phyloP scores from a whole-genome alignment of 305 asterid species.

The Fraxinus baroniana region DNA sequence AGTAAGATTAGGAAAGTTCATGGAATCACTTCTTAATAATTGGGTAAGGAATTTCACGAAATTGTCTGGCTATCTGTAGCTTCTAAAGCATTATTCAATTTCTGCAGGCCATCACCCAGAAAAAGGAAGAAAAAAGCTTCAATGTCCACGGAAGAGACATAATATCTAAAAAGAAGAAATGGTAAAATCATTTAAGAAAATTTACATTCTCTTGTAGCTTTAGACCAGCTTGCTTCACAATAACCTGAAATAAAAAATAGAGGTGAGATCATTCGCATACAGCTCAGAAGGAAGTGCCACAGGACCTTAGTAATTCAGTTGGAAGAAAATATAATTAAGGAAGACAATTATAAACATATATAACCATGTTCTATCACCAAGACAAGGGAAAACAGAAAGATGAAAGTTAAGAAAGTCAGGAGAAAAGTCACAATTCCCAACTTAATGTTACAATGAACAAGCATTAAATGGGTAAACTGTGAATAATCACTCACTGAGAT shows the following conservation, averaged over 20 bases:
- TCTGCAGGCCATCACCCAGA: constrained; percentile 2
- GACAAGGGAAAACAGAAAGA: constrained; percentile 4
- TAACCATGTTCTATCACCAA: neutral
- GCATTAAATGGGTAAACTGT: constrained; percentile 20
- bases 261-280: constrained; percentile 25
- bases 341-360: neutral
- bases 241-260: constrained; percentile 57
- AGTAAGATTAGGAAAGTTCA: neutral
- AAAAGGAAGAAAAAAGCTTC: neutral
- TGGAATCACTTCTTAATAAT: neutral
- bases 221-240: constrained; percentile 90
- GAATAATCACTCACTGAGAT: constrained; percentile 69
- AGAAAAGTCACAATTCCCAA: neutral
- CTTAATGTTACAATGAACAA: constrained; percentile 11
- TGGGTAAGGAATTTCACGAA: neutral
- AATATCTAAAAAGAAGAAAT: constrained; percentile 1
- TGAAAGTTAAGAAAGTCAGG: neutral
- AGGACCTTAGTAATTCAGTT: neutral
- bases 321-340: neutral
- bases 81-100: neutral
- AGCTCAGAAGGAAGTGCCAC: neutral
- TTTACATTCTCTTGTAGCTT: constrained; percentile 91
- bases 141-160: neutral
- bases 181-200: constrained; percentile 12
- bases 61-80: neutral